These are phyloP conservation scores for Leccinum griseonigrum DNA, from an alignment of 1,284 basidiomycete genomes.

Conservation along the genomic window DNA sequence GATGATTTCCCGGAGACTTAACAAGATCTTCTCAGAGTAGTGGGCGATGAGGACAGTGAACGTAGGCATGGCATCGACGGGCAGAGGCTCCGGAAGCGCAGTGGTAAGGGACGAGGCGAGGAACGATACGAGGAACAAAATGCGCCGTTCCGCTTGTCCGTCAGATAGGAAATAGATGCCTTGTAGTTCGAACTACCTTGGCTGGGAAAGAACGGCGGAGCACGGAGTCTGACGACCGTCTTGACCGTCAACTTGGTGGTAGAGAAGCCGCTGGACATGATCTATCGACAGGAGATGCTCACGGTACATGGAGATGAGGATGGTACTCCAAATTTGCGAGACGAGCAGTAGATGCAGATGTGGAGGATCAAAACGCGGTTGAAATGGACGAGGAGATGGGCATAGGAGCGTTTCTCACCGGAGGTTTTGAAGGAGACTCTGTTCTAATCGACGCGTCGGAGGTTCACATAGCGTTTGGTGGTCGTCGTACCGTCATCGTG, in stretches of 20 bases:
- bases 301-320: constrained; percentile 98
- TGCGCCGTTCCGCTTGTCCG: constrained; percentile 93
- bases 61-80: constrained; percentile 95
- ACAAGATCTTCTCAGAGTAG: constrained; percentile 94
- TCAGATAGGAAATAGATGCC: constrained; percentile 88
- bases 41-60: constrained; percentile 96
- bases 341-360: constrained; percentile 87
- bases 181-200: constrained; percentile 74
- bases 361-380: constrained; percentile 97
- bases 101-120: constrained; percentile 95
- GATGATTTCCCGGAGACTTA: constrained; percentile 94
- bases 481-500: constrained; percentile 27
- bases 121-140: constrained; percentile 63
- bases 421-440: constrained; percentile 97
- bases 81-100: constrained; percentile 87
- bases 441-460: constrained; percentile 89
- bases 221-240: constrained; percentile 89
- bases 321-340: constrained; percentile 96
- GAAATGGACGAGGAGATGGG: constrained; percentile 94
- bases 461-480: constrained; percentile 87
- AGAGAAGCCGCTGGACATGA: constrained; percentile 90
- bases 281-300: constrained; percentile 95
- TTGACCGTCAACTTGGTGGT: constrained; percentile 87
- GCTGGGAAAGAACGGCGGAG: constrained; percentile 94
- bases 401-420: constrained; percentile 89